phyloP scores from a whole-genome alignment of 805 yeast genomes.

The Cyberlindnera veronae region DNA sequence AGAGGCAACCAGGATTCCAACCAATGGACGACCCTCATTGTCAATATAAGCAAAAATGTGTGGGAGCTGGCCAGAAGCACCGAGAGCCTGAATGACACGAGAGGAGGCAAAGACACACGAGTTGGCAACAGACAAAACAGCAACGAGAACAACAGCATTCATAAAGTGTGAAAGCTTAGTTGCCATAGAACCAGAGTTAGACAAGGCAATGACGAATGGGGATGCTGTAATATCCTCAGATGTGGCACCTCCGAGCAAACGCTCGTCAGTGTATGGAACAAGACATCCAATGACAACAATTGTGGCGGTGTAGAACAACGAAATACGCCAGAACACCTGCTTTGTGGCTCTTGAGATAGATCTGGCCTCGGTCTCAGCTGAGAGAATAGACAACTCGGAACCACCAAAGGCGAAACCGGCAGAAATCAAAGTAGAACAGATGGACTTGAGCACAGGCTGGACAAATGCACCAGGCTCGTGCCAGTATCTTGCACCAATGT shows the following conservation, averaged over 20 bases:
- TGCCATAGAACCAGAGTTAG: constrained; percentile 54
- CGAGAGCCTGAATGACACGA: constrained; percentile 61
- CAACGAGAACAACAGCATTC: constrained; percentile 66
- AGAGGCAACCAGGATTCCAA: constrained; percentile 48
- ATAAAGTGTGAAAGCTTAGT: constrained; percentile 58
- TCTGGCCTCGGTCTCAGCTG: constrained; percentile 71
- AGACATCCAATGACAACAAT: constrained; percentile 58
- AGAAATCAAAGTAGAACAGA: constrained; percentile 67
- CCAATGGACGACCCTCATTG: constrained; percentile 64
- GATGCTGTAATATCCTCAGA: constrained; percentile 66
- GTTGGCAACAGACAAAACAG: constrained; percentile 73
- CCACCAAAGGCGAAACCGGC: constrained; percentile 80
- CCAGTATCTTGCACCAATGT: constrained; percentile 45
- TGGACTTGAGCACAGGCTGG: constrained; percentile 59
- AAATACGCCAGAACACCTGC: constrained; percentile 81
- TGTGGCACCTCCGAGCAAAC: constrained; percentile 45
- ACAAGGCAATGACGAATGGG: constrained; percentile 74
- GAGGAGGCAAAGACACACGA: constrained; percentile 67
- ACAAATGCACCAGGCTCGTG: constrained; percentile 51
- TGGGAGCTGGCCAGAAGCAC: constrained; percentile 64
- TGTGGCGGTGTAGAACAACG: constrained; percentile 63
- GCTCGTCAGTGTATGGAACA: constrained; percentile 58
- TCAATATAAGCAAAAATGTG: constrained; percentile 58
- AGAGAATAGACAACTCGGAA: constrained; percentile 68
- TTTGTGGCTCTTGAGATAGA: constrained; percentile 61